These are phyloP conservation scores for Dovyalis caffra DNA, from an alignment of 345 rosid species.

Conservation along the genomic window DNA sequence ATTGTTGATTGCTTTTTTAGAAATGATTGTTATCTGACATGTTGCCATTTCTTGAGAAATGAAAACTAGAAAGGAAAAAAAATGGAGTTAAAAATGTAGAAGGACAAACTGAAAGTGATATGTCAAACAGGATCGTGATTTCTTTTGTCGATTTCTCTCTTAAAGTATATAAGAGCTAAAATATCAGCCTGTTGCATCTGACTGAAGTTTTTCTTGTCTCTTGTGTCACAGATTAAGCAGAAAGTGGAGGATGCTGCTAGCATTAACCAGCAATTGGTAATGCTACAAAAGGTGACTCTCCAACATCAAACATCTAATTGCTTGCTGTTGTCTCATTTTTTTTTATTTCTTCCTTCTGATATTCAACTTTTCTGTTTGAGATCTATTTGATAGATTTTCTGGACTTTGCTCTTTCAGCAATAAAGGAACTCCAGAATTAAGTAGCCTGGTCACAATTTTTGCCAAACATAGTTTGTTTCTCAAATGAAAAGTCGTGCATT, in stretches of 20 bases:
- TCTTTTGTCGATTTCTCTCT: not conserved
- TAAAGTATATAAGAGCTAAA: not conserved
- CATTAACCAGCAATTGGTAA: conserved; percentile 37
- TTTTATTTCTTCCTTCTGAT: not conserved
- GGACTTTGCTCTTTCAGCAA: not conserved
- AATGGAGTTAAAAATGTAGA: not conserved
- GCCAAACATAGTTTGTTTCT: not conserved
- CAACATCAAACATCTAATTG: not conserved
- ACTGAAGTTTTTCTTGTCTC: conserved; percentile 12
- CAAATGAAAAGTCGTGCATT: not conserved
- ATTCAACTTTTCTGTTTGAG: not conserved
- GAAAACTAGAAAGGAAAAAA: not conserved
- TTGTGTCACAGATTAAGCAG: conserved; percentile 51
- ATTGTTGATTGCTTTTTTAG: not conserved
- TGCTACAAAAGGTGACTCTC: conserved; percentile 55
- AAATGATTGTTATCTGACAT: not conserved
- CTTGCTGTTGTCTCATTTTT: not conserved
- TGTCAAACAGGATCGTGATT: not conserved
- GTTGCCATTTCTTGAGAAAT: not conserved
- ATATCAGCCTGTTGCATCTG: not conserved
- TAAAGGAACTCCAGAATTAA: not conserved
- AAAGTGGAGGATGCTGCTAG: conserved; percentile 33
- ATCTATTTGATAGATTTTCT: not conserved
- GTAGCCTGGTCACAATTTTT: not conserved
- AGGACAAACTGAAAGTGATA: not conserved